Evolutionary conservation across 1,139 yeast species (phyloP).

Genomic region (Yamadazyma trypodendri): DNA sequence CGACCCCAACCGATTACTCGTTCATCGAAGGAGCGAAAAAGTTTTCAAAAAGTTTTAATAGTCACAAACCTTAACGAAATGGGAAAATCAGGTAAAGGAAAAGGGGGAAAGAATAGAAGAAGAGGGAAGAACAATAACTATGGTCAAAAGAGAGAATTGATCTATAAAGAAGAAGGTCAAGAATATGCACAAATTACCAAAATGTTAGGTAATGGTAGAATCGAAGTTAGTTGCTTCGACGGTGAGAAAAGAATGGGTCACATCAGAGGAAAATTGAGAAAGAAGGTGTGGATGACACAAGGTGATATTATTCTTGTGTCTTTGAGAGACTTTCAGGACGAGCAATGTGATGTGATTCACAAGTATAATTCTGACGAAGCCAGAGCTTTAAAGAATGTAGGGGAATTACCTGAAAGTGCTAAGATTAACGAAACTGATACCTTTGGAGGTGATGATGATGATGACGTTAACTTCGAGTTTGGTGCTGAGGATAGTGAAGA

Average conservation of each 20-base stretch:
- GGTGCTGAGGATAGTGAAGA: slow-evolving; percentile 89
- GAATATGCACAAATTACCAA: slow-evolving; percentile 98
- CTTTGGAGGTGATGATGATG: slow-evolving; percentile 95
- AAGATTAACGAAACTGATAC: slow-evolving; percentile 98
- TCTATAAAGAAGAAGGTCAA: slow-evolving; percentile 92
- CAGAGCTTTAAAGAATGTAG: slow-evolving; percentile 90
- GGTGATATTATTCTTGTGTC: slow-evolving; percentile 97
- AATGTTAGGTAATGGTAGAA: slow-evolving; percentile 98
- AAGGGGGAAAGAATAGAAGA: slow-evolving; percentile 87
- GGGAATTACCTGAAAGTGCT: slow-evolving; percentile 95
- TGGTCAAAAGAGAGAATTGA: slow-evolving; percentile 91
- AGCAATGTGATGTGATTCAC: slow-evolving; percentile 96
- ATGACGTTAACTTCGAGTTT: slow-evolving; percentile 97
- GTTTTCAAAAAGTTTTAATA: slow-evolving; percentile 1
- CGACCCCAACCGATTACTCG: neutral
- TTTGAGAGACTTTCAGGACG: slow-evolving; percentile 97
- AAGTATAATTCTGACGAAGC: slow-evolving; percentile 98
- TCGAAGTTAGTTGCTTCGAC: slow-evolving; percentile 93
- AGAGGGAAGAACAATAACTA: slow-evolving; percentile 97
- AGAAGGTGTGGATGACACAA: slow-evolving; percentile 99
- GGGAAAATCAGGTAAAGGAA: slow-evolving; percentile 56
- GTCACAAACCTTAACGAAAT: slow-evolving; percentile 16
- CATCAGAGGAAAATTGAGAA: slow-evolving; percentile 97
- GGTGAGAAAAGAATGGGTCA: slow-evolving; percentile 94
- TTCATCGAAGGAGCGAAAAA: slow-evolving; percentile 3